Evolutionary conservation across 306 rosid species (phyloP), one percentile per base, ranked within the genome.

Genomic region (Cicer arietinum): DNA sequence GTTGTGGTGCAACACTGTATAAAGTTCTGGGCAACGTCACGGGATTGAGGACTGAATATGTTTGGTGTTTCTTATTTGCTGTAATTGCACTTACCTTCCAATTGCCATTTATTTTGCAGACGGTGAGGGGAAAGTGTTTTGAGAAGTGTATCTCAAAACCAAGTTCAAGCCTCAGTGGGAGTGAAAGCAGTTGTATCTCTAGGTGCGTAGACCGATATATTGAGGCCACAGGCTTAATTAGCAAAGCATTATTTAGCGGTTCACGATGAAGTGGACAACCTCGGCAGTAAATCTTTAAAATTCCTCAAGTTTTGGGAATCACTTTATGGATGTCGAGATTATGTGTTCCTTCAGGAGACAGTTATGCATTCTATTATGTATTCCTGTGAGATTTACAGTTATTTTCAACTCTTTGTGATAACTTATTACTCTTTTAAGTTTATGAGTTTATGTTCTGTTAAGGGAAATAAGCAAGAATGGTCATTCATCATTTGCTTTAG

Each of bases 181-280:
- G 96, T 44, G 99, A 95, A 88, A 83, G 96, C 81, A 95, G 98
- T 76, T 95, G 99, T 82, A 58, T 92, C 82, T 92, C 96, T 43
- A 86, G 98, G 82, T 95, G 99, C 35, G 84, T 95, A 70, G 99
- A 95, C 69, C 97, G 99, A 86, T 95, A 90, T 69, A 85, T 95
- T 17, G 99, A 95, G 86, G 99, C 99, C 54, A 95, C 99, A 5
- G 91, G 97, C 73, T 88, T 95, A 54, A 77, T 95, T 75, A 90
- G 93, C 85, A 89, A 80, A 80, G 79, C 99, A 6, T 82, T 95
- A 40, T 86, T 92, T 75, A 84, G 89, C 17, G 85, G 85, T 67
- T 39, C 77, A 20, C 90, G 79, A 11, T 92, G 78, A 85, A 75
- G 25, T 40, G 39, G 42, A 50, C 65, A 69, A 56, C 75, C 35